phyloP scores from a whole-genome alignment of 1,284 basidiomycete genomes.

The Xerocomus minutiporus region DNA sequence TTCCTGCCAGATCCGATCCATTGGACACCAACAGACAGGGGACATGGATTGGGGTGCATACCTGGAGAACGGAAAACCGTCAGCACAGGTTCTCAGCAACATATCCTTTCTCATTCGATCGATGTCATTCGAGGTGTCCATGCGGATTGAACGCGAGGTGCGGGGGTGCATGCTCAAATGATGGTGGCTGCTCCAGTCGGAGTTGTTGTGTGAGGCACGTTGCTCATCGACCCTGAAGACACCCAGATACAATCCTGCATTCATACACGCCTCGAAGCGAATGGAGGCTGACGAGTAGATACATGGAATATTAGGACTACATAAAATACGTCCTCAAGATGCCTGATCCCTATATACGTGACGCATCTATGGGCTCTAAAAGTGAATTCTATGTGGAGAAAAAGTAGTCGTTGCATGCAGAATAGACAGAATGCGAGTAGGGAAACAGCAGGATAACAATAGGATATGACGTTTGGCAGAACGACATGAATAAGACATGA shows the following conservation, averaged over 20 bases:
- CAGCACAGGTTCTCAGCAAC: conserved; percentile 18
- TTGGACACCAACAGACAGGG: background rate
- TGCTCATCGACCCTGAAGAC: background rate
- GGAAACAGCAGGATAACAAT: conserved; percentile 10
- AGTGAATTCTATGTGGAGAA: conserved; percentile 21
- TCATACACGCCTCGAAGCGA: conserved; percentile 18
- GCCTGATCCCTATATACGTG: conserved; percentile 33
- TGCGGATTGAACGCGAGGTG: conserved; percentile 14
- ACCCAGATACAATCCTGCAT: conserved; percentile 14
- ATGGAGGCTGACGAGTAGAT: conserved; percentile 20
- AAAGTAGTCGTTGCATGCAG: conserved; percentile 10
- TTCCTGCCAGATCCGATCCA: conserved; percentile 38
- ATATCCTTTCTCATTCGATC: conserved; percentile 17
- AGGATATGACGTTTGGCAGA: conserved; percentile 19
- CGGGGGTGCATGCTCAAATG: conserved; percentile 12
- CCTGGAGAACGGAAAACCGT: conserved; percentile 34
- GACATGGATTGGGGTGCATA: conserved; percentile 12
- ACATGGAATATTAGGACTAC: conserved; percentile 33
- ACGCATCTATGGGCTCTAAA: conserved; percentile 30
- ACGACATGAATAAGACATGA: conserved; percentile 9
- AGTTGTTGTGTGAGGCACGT: conserved; percentile 7
- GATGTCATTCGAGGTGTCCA: conserved; percentile 26
- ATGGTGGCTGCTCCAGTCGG: conserved; percentile 12
- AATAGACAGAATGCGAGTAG: conserved; percentile 4
- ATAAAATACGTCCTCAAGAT: conserved; percentile 37